Evolutionary conservation across 2,329 filamentous ascomycete species (phyloP), one percentile per base, ranked within the genome.

Genomic region (Blumeriella jaapii): DNA sequence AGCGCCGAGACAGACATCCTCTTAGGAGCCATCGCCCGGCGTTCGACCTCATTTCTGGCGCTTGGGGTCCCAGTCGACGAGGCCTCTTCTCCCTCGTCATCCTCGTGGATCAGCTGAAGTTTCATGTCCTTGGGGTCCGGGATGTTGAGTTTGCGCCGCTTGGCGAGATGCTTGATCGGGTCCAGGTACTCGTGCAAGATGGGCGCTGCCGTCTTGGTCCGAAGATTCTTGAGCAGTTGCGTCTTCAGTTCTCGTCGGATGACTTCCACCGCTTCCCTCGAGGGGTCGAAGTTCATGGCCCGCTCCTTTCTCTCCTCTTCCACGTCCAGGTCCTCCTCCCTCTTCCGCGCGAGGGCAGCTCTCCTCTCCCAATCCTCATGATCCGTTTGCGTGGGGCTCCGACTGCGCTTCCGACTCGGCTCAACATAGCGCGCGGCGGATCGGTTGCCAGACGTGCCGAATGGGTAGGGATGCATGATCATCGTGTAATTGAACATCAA

Each of bases 401-500:
- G 61, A 42, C 60, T 65, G 45, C 60, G 49, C 38, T 33, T 41
- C 13, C 36, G 48, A 34, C 25, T 34, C 5, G 28, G 28, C 7
- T 49, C 45, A 6, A 35, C 29, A 12, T 44, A 36, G 17, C 34
- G 38, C 11, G 36, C 19, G 7, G 39, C 39, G 28, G 41, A 31
- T n/a, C 41, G 37, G 8, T 36, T 32, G 6, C 45, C 50, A 18
- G 38, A 43, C 8, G 42, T 54, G 5, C 55, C 55, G 23, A 45
- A 50, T 10, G 42, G 34, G 45, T 81, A 80, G 37, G 85, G 77
- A 54, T 89, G 81, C 85, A 98, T 93, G 28, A 76, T 73, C 82
- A 98, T 89, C 41, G 72, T 69, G 49, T 96, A 96, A 1, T 82
- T 95, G 62, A 98, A 98, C 44, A 98, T 74, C 5, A 82, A 72